A percentile compares a stretch with the other conserved stretches of the same genome.
Evolutionary conservation across 768 basidiomycete species (phyloP).

Genomic region (Phaffia australis): DNA sequence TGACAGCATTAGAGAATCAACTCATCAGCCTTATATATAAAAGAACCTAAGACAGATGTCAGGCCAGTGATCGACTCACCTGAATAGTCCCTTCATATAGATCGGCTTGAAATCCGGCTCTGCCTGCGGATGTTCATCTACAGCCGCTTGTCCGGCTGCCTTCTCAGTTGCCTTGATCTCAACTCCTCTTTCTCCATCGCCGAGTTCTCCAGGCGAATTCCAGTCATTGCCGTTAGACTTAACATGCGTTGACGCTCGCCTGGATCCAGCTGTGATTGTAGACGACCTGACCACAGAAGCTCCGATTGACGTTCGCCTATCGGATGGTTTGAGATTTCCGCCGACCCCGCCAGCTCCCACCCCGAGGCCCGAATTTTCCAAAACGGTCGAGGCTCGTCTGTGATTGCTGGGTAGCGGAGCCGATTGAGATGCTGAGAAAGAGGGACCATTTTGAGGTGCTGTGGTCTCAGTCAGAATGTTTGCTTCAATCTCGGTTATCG

Average conservation of each 20-base stretch:
- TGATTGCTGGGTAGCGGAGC: constrained; percentile 17
- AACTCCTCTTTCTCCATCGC: constrained; percentile 12
- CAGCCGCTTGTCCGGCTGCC: constrained; percentile 3
- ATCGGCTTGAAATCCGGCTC: constrained; percentile 81
- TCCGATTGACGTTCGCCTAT: constrained; percentile 32
- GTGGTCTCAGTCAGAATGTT: neutral
- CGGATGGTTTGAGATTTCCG: constrained; percentile 27
- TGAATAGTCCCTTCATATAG: constrained; percentile 91
- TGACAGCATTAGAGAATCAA: neutral
- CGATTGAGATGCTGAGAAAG: constrained; percentile 16
- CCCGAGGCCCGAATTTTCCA: constrained; percentile 18
- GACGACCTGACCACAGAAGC: constrained; percentile 17
- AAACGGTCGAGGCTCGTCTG: constrained; percentile 28
- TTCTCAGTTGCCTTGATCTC: constrained; percentile 1
- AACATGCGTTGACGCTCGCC: constrained; percentile 19
- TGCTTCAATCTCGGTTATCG: neutral
- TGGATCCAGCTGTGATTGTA: constrained; percentile 8
- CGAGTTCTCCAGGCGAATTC: neutral
- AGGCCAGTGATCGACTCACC: constrained; percentile 43
- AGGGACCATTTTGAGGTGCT: neutral
- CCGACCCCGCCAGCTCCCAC: neutral
- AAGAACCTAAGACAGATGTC: neutral
- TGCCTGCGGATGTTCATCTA: constrained; percentile 33
- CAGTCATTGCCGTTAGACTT: constrained; percentile 9
- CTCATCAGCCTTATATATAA: neutral